These are phyloP conservation scores for Phalaenopsis aphrodite DNA, from an alignment of 106 monocot species.

Conservation along the genomic window DNA sequence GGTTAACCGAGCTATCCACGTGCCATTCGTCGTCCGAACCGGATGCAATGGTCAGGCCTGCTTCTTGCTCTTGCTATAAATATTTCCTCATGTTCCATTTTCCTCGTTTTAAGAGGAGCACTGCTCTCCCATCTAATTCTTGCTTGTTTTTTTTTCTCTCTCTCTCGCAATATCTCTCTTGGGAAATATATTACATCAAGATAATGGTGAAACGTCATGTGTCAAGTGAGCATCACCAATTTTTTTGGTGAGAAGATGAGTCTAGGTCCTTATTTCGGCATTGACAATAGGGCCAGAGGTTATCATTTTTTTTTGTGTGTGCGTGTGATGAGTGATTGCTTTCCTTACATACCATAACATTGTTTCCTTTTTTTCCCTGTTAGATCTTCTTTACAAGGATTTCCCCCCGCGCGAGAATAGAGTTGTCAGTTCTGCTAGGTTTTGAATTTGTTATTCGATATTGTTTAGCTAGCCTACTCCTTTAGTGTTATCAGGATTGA, in stretches of 20 bases:
- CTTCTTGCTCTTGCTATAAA: too few species aligned
- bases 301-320: not conserved
- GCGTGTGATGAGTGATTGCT: not conserved
- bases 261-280: slow-evolving; percentile 41
- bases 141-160: not conserved
- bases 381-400: slow-evolving; percentile 76
- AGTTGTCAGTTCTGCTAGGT: slow-evolving; percentile 38
- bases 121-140: not conserved
- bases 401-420: too few species aligned
- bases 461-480: not conserved
- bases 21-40: too few species aligned
- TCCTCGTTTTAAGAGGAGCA: too few species aligned
- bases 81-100: too few species aligned
- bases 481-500: not conserved
- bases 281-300: slow-evolving; percentile 57
- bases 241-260: slow-evolving; percentile 27
- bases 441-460: not conserved
- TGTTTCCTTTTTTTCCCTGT: not conserved
- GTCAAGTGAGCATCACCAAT: too few species aligned
- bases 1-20: too few species aligned
- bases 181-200: too few species aligned
- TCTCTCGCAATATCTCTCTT: not conserved
- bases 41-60: too few species aligned
- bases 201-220: too few species aligned
- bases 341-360: not conserved